Evolutionary conservation across 2,329 filamentous ascomycete genomes (phyloP).

Genomic region (Dactylellina parvicollis): DNA sequence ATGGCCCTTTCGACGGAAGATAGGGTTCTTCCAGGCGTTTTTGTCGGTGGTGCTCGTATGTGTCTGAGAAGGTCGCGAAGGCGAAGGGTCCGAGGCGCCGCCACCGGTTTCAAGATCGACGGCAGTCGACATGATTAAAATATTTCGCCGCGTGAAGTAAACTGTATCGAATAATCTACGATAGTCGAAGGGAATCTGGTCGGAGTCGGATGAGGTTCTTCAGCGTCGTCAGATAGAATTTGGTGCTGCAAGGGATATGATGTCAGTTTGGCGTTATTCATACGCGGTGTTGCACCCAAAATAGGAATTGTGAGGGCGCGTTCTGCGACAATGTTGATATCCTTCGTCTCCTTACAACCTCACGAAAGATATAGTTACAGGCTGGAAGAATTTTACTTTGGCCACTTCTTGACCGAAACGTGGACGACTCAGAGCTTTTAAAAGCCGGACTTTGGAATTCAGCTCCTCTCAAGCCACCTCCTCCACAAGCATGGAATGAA

Average conservation of each 20-base stretch:
- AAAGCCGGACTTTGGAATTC: constrained; percentile 2
- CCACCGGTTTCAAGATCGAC: constrained; percentile 41
- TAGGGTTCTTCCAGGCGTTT: constrained; percentile 33
- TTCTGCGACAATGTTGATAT: neutral
- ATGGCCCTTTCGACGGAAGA: constrained; percentile 34
- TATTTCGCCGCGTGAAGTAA: neutral
- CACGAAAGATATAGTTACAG: neutral
- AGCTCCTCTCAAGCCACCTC: neutral
- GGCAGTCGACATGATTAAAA: constrained; percentile 17
- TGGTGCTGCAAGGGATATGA: neutral
- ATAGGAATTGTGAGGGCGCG: neutral
- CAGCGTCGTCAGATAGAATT: neutral
- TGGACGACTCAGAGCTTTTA: neutral
- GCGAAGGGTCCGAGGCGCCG: neutral
- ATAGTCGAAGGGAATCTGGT: neutral
- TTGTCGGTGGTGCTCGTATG: neutral
- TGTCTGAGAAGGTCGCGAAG: neutral
- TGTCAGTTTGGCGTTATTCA: constrained; percentile 2
- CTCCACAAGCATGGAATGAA: constrained; percentile 15
- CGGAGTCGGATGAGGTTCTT: neutral
- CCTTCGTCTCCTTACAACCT: constrained; percentile 1
- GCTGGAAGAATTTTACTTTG: neutral
- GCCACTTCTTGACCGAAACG: neutral
- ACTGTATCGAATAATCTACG: neutral
- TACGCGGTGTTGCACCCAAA: neutral